These are phyloP conservation scores for Decorospora gaudefroyi DNA, from an alignment of 2,329 filamentous ascomycete species.

Conservation along the genomic window DNA sequence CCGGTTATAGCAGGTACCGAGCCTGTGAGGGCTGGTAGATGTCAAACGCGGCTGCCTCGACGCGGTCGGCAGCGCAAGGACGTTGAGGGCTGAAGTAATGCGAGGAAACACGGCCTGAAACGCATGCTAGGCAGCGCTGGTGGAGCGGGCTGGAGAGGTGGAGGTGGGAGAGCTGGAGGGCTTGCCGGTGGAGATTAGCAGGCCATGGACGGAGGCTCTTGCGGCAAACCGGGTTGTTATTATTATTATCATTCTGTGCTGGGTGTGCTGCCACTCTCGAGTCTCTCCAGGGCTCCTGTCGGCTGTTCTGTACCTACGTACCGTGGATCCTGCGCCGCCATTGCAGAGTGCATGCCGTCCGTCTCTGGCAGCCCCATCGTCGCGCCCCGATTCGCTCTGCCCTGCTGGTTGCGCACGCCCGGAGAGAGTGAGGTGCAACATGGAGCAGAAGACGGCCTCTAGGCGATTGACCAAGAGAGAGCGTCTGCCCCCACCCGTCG, in stretches of 20 bases:
- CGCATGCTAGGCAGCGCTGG: constrained; percentile 9
- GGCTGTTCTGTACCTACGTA: not conserved
- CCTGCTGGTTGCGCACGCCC: constrained; percentile 4
- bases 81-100: constrained; percentile 12
- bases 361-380: not conserved
- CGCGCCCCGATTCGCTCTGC: constrained; percentile 2
- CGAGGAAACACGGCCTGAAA: constrained; percentile 17
- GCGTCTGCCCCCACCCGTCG: constrained; percentile 25
- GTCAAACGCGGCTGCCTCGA: constrained; percentile 15
- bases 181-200: constrained; percentile 4
- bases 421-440: constrained; percentile 10
- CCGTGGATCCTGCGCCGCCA: constrained; percentile 1
- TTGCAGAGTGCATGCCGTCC: no score
- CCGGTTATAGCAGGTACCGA: constrained; percentile 1
- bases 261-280: no score
- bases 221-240: constrained; percentile 4
- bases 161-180: not conserved
- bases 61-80: constrained; percentile 9
- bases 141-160: constrained; percentile 1
- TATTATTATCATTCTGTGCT: no score
- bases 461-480: constrained; percentile 26
- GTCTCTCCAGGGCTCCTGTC: not conserved
- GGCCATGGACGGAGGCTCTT: constrained; percentile 3
- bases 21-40: constrained; percentile 3
- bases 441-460: constrained; percentile 24